Evolutionary conservation across 2,329 filamentous ascomycete genomes (phyloP).

Genomic region (Bipolaris zeicola): DNA sequence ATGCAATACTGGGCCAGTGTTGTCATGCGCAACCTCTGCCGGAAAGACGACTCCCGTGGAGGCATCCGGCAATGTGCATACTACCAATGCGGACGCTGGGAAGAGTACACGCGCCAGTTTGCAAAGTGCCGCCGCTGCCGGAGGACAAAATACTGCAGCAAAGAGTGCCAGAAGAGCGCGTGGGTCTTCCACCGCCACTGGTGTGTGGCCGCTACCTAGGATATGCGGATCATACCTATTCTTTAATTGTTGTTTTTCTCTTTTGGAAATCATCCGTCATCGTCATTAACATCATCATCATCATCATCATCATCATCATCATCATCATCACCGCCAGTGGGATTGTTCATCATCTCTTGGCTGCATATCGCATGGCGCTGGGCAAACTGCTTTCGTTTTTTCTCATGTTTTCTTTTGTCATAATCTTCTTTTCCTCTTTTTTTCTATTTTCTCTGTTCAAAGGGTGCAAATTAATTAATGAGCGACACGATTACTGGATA

Average conservation of each 20-base stretch:
- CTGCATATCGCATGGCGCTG: constrained; percentile 52
- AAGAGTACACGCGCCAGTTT: constrained; percentile 94
- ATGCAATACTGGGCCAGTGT: constrained; percentile 99
- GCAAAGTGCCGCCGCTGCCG: constrained; percentile 96
- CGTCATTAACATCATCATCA: background rate
- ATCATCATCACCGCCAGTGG: constrained; percentile 35
- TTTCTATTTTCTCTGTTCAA: constrained; percentile 22
- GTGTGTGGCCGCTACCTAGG: constrained; percentile 76
- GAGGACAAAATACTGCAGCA: constrained; percentile 98
- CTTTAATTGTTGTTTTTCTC: constrained; percentile 22
- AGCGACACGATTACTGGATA: constrained; percentile 48
- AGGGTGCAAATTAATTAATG: constrained; percentile 46
- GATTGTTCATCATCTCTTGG: constrained; percentile 39
- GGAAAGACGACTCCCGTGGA: constrained; percentile 92
- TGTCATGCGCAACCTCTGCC: constrained; percentile 97
- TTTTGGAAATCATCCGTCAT: constrained; percentile 22
- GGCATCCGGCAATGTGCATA: constrained; percentile 97
- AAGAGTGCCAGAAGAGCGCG: constrained; percentile 98
- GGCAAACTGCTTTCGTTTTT: constrained; percentile 18
- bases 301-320: background rate
- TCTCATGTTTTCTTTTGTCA: constrained; percentile 12
- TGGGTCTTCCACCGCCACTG: constrained; percentile 99
- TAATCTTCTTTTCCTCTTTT: constrained; percentile 26
- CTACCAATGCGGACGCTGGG: constrained; percentile 98
- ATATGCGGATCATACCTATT: constrained; percentile 23